phyloP scores from a whole-genome alignment of 2,329 filamentous ascomycete species.

The Fusarium miscanthi region DNA sequence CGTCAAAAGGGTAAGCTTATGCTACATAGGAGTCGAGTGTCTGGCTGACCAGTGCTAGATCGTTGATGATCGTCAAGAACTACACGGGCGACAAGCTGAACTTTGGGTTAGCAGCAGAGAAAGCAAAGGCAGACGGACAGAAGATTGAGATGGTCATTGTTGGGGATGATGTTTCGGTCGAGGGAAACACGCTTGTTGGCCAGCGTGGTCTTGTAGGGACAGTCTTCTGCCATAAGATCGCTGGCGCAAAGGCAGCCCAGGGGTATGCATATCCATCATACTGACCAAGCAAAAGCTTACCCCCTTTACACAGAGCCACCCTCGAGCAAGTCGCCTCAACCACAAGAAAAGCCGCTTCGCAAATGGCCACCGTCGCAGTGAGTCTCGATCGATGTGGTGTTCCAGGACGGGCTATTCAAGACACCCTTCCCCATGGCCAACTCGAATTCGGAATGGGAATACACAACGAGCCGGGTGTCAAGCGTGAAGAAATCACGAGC shows the following conservation, averaged over 20 bases:
- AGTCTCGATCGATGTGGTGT: constrained; percentile 43
- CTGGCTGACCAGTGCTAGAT: constrained; percentile 15
- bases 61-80: constrained; percentile 44
- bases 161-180: constrained; percentile 41
- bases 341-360: constrained; percentile 35
- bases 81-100: constrained; percentile 46
- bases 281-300: constrained; percentile 2
- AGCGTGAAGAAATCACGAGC: constrained; percentile 28
- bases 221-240: constrained; percentile 43
- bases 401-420: constrained; percentile 36
- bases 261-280: constrained; percentile 14
- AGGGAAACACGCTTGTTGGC: constrained; percentile 40
- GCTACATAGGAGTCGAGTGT: fast-evolving
- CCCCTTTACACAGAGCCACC: constrained; percentile 14
- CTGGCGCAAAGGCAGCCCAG: constrained; percentile 39
- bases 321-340: constrained; percentile 33
- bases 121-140: constrained; percentile 43
- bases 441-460: constrained; percentile 45
- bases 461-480: constrained; percentile 44
- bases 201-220: constrained; percentile 42
- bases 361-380: constrained; percentile 42
- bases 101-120: constrained; percentile 46
- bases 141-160: constrained; percentile 42
- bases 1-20: constrained; percentile 25
- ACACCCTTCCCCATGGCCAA: constrained; percentile 31